Conservation (phyloP, 345 rosid genomes). For the Boechera stricta region DNA sequence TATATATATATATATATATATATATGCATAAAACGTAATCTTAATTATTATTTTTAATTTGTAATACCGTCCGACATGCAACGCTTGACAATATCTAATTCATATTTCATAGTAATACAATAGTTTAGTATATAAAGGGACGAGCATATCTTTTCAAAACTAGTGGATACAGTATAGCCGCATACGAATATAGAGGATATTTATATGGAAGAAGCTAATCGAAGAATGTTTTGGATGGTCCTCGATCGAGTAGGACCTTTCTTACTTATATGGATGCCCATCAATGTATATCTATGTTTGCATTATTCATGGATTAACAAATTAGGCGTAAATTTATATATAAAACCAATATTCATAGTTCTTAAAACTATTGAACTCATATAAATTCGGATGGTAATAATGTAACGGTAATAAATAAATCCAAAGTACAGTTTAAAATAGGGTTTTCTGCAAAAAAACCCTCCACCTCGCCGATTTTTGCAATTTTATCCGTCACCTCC, state of each 20-base stretch:
- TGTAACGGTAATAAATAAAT: background rate
- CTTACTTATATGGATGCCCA: slow-evolving; percentile 23
- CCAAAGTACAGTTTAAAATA: background rate
- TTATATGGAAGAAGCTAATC: background rate
- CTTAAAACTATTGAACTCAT: background rate
- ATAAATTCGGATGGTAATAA: background rate
- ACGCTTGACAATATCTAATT: background rate
- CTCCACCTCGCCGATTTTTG: too few species aligned
- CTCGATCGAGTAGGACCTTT: slow-evolving; percentile 31
- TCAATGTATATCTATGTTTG: slow-evolving; percentile 1
- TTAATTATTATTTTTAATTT: background rate
- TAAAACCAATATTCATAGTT: too few species aligned
- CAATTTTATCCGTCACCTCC: too few species aligned
- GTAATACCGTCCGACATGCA: background rate
- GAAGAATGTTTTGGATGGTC: slow-evolving; percentile 39
- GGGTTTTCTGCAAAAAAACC: too few species aligned
- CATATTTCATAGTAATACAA: background rate
- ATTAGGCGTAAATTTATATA: background rate
- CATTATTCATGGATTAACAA: background rate
- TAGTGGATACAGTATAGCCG: slow-evolving; percentile 36
- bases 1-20: too few species aligned
- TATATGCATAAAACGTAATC: background rate
- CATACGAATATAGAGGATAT: slow-evolving; percentile 28
- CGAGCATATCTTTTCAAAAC: slow-evolving; percentile 23
- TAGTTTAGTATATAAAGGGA: background rate